A percentile compares a stretch with the other conserved stretches of the same genome.
Conservation (phyloP, 2,329 filamentous ascomycete genomes). For the Chrysoporthe austroafricana region DNA sequence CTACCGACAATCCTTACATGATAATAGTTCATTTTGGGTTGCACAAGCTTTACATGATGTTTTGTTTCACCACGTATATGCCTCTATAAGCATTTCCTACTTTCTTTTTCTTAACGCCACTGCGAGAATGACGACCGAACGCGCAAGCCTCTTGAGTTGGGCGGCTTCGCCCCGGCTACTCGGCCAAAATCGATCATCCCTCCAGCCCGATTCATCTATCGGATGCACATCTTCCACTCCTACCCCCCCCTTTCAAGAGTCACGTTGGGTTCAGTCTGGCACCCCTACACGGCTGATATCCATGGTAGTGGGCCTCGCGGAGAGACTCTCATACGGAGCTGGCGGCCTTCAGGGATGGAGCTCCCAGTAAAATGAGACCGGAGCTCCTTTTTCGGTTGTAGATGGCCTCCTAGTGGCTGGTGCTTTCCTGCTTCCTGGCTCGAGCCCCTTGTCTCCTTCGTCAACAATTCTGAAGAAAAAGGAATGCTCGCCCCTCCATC, state of each 20-base stretch:
- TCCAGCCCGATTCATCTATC: conserved; percentile 18
- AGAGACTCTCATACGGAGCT: background rate
- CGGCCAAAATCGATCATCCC: background rate
- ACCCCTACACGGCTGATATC: background rate
- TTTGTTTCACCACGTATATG: background rate
- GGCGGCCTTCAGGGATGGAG: background rate
- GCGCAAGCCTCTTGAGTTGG: background rate
- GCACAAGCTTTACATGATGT: background rate
- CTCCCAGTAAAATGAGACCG: background rate
- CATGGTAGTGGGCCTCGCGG: background rate
- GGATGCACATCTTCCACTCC: conserved; percentile 17
- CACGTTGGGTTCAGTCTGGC: background rate
- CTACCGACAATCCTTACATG: background rate
- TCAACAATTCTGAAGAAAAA: background rate
- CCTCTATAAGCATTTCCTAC: background rate
- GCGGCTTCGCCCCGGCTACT: background rate
- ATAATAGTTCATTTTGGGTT: background rate
- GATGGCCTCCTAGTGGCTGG: background rate
- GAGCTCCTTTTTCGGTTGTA: background rate
- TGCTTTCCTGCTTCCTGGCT: background rate
- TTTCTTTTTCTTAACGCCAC: background rate
- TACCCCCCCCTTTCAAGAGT: background rate
- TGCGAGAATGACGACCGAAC: background rate
- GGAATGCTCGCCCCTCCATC: background rate
- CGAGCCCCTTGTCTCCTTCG: background rate